phyloP scores from a whole-genome alignment of 768 basidiomycete genomes.

The Suillus occidentalis region DNA sequence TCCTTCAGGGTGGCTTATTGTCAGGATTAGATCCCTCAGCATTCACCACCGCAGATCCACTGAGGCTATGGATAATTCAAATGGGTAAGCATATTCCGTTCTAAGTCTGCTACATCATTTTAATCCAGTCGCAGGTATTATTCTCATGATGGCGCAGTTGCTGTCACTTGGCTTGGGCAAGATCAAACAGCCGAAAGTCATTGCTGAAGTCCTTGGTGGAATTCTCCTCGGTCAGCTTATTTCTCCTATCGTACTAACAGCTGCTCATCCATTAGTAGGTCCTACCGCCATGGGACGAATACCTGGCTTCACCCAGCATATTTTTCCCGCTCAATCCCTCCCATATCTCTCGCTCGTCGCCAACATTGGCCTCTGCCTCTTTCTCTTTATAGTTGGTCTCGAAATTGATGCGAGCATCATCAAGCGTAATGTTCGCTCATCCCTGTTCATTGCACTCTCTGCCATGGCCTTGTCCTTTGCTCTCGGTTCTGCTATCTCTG shows the following conservation, averaged over 20 bases:
- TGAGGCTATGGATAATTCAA: constrained; percentile 79
- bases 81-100: constrained; percentile 50
- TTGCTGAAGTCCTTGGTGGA: constrained; percentile 84
- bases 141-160: constrained; percentile 76
- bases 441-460: constrained; percentile 66
- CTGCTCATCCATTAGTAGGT: constrained; percentile 31
- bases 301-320: constrained; percentile 81
- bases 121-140: constrained; percentile 54
- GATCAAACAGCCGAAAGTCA: constrained; percentile 83
- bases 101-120: constrained; percentile 1
- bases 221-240: constrained; percentile 68
- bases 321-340: constrained; percentile 73
- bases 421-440: constrained; percentile 69
- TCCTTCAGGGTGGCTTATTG: constrained; percentile 66
- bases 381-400: constrained; percentile 91
- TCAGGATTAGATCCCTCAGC: constrained; percentile 71
- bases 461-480: constrained; percentile 90
- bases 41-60: constrained; percentile 66
- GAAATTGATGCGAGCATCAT: constrained; percentile 85
- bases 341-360: constrained; percentile 85
- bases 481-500: constrained; percentile 72
- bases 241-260: constrained; percentile 28
- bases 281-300: constrained; percentile 75
- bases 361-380: constrained; percentile 85
- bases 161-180: constrained; percentile 72